A percentile compares a stretch with the other conserved stretches of the same genome.
Evolutionary conservation across 352 stramenopile genomes (phyloP).

Genomic region (Phytophthora megakarya): DNA sequence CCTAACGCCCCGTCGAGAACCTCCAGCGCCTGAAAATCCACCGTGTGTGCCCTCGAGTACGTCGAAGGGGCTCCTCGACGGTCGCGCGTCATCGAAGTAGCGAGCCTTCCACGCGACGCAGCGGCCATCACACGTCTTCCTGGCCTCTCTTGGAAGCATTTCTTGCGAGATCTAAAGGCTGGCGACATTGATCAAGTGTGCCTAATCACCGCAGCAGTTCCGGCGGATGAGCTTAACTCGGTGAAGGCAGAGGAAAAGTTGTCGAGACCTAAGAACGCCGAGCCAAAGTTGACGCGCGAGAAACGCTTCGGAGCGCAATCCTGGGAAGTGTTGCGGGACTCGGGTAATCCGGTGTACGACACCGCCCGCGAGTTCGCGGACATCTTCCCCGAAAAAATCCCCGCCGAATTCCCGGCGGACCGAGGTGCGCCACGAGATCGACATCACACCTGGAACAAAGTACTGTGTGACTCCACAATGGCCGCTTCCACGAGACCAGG

Average conservation of each 20-base stretch:
- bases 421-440: no score
- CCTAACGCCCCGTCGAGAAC: not conserved
- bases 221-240: not conserved
- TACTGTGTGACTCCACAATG: not conserved
- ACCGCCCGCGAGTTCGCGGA: not conserved
- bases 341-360: not conserved
- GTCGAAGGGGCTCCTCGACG: not conserved
- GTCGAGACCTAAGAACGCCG: not conserved
- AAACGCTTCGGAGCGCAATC: constrained; percentile 25
- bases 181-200: constrained; percentile 25
- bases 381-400: not conserved
- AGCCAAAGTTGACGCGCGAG: not conserved
- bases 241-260: not conserved
- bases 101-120: constrained; percentile 1
- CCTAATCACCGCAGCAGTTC: not conserved
- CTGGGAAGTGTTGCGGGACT: not conserved
- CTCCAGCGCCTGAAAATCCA: not conserved
- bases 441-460: not conserved
- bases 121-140: not conserved
- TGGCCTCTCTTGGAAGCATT: constrained; percentile 19
- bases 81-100: not conserved
- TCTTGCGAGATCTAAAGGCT: constrained; percentile 13
- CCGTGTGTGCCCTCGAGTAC: not conserved
- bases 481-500: not conserved
- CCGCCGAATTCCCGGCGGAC: no score